Base-by-base conservation (phyloP, 169 alveolate genomes). In the Toxoplasma gondii region DNA sequence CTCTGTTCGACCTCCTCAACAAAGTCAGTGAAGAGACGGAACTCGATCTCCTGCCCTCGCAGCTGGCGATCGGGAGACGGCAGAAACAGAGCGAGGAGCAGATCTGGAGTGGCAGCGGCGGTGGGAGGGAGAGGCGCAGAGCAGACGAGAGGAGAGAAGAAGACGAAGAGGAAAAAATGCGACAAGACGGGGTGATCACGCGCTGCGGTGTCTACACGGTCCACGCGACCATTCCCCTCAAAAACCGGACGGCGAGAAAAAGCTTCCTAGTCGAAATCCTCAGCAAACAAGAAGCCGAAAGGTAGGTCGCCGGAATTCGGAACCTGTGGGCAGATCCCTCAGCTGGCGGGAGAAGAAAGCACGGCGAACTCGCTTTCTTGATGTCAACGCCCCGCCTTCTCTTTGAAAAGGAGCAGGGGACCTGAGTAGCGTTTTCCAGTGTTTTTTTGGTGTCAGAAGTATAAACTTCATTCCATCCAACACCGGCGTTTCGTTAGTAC, bases 271-370 rank as follows among this genome's bases (percentile, higher is more conserved):
- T 82, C 16, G 54, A 41, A 49, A 38, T 82, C 67, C 41, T 45
- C 70, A 82, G 90, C 69, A 82, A 82, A 49, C 90, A 82, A 41
- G 90, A 82, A 82, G 41, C 41, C 2, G 67, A n/a, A 36, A n/a
- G 84, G 84, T 74, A 74, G 45, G 84, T 16, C 29, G 36, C 81
- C 81, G n/a, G 27, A 49, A 69, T 24, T 16, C n/a, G 81, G 81
- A 69, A 9, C 17, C 81, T 12, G 81, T 9, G 17, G 38, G 17
- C 81, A n/a, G 38, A 17, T 31, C 41, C 81, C 0, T 27, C 38
- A 69, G 27, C 12, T 31, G 17, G 81, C 2, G 38, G 38, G 17
- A 69, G 12, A 12, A 0, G 4, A 49, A 17, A 9, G 1, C 58
- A 49, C 22, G 58, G 10, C 58, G 22, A 17, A 17, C 58, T 49